A percentile compares a stretch with the other conserved stretches of the same genome.
These are phyloP conservation scores for Colletotrichum sp. DNA, from an alignment of 2,329 filamentous ascomycete species.

Conservation along the genomic window DNA sequence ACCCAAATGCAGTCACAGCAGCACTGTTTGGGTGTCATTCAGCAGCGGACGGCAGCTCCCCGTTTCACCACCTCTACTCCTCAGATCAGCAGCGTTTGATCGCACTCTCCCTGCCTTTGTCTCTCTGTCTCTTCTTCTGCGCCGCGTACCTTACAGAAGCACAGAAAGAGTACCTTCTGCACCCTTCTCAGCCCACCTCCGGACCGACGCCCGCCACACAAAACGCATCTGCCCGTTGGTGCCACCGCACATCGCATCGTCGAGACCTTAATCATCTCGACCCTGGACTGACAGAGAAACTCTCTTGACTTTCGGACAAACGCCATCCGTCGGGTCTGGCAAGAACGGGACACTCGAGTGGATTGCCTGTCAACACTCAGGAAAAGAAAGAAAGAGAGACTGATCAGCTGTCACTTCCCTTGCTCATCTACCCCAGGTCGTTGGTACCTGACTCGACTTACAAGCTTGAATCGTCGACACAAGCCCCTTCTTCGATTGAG, in stretches of 20 bases:
- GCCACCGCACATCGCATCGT: not conserved
- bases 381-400: not conserved
- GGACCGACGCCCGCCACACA: constrained; percentile 5
- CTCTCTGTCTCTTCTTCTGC: not conserved
- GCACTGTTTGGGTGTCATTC: constrained; percentile 17
- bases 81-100: constrained; percentile 8
- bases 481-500: not conserved
- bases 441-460: not conserved
- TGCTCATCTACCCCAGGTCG: not conserved
- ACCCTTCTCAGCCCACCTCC: not conserved
- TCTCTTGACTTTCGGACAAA: not conserved
- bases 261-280: not conserved
- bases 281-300: not conserved
- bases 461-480: not conserved
- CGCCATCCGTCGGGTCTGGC: constrained; percentile 4
- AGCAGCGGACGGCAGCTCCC: constrained; percentile 3
- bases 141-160: not conserved
- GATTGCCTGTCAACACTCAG: not conserved
- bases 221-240: constrained; percentile 13
- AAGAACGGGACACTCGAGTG: not conserved
- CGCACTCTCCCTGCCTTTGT: not conserved
- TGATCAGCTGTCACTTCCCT: not conserved
- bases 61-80: constrained; percentile 12
- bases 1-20: not conserved
- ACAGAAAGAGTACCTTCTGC: not conserved